Percentiles rank a stretch among this genome's conserved stretches.
phyloP scores from a whole-genome alignment of 2,329 filamentous ascomycete species.

The Beauveria brongniartii region DNA sequence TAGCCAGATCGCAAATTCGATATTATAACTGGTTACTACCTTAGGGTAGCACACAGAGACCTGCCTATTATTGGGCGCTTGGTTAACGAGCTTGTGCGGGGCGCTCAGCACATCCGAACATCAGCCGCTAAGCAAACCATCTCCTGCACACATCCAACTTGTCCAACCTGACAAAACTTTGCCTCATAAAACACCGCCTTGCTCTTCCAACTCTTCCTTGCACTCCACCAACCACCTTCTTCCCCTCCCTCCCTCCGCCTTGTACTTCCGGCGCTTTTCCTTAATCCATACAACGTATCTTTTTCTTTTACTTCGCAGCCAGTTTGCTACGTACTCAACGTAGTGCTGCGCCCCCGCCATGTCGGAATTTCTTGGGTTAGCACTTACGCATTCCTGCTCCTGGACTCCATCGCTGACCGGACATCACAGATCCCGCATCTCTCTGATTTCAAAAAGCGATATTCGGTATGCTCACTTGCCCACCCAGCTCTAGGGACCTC shows the following conservation, averaged over 20 bases:
- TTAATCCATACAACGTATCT: conserved; percentile 15
- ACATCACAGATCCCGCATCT: conserved; percentile 71
- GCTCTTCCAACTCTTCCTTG: conserved; percentile 16
- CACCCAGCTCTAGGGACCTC: conserved; percentile 10
- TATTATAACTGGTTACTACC: neutral
- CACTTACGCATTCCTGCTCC: neutral
- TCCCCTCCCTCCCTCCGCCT: conserved; percentile 13
- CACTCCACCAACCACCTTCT: conserved; percentile 14
- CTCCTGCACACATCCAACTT: conserved; percentile 14
- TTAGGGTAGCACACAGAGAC: conserved; percentile 2
- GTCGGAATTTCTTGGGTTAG: conserved; percentile 53
- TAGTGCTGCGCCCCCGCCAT: conserved; percentile 33
- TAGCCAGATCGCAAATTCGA: neutral
- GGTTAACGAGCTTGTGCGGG: conserved; percentile 7
- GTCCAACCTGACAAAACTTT: conserved; percentile 27
- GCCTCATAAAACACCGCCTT: conserved; percentile 21
- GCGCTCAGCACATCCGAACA: conserved; percentile 9
- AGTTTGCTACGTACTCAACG: conserved; percentile 35
- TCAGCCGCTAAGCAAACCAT: conserved; percentile 5
- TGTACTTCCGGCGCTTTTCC: conserved; percentile 14
- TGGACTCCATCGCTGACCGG: conserved; percentile 24
- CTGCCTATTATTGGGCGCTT: neutral
- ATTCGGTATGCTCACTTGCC: conserved; percentile 62
- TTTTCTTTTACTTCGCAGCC: conserved; percentile 14
- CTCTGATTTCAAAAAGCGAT: conserved; percentile 93